Evolutionary conservation across 495 filamentous ascomycete genomes (phyloP).

Genomic region (Penicillium longicatenatum): DNA sequence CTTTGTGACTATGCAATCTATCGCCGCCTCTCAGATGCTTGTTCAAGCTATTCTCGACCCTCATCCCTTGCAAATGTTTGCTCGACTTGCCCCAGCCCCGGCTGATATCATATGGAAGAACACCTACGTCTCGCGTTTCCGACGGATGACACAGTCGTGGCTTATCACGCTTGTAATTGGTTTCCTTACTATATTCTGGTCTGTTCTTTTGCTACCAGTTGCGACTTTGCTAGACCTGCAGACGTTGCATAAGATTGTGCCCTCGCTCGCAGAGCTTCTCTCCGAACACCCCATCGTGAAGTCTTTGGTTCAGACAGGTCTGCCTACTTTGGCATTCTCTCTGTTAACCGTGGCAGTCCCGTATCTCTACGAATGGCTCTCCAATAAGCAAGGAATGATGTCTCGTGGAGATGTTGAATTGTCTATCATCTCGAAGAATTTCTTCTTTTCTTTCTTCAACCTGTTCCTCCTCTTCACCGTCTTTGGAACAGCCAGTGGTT

Average conservation of each 20-base stretch:
- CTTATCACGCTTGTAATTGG: conserved; percentile 77
- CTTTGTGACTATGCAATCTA: conserved; percentile 96
- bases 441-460: conserved; percentile 99
- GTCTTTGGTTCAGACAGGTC: conserved; percentile 80
- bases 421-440: conserved; percentile 96
- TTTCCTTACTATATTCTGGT: conserved; percentile 86
- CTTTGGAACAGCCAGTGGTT: conserved; percentile 76
- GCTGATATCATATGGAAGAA: conserved; percentile 91
- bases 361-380: conserved; percentile 92
- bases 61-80: conserved; percentile 78
- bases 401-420: conserved; percentile 94
- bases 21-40: conserved; percentile 90
- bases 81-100: conserved; percentile 82
- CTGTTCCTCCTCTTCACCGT: conserved; percentile 94
- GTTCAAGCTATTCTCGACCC: conserved; percentile 91
- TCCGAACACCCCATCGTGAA: conserved; percentile 63
- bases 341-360: conserved; percentile 87
- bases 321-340: conserved; percentile 82
- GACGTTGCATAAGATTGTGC: conserved; percentile 71
- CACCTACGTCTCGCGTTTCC: conserved; percentile 78
- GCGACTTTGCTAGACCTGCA: conserved; percentile 76
- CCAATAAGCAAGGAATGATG: conserved; percentile 88
- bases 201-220: conserved; percentile 77
- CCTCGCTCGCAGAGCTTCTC: conserved; percentile 68
- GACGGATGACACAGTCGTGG: conserved; percentile 77